Conservation (phyloP, 1,284 basidiomycete genomes). For the Puccinia triticina region DNA sequence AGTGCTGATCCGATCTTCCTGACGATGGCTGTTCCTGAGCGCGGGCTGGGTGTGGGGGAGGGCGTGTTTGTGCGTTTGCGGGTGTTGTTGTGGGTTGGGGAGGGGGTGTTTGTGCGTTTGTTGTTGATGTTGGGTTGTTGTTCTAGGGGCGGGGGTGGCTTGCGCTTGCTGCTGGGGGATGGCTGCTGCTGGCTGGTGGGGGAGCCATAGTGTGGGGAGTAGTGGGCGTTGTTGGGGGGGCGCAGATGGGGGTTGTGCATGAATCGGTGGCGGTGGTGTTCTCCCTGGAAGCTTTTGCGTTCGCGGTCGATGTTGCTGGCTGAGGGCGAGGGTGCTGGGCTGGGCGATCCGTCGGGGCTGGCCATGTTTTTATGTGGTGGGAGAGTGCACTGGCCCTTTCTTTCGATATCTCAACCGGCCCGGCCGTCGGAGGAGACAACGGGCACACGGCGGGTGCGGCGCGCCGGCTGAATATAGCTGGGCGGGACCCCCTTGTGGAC, state of each 20-base stretch:
- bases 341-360: not conserved
- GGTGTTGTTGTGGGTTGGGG: not conserved
- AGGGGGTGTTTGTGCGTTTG: not conserved
- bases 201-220: slow-evolving; percentile 43
- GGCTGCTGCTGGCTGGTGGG: not conserved
- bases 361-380: too few relatives aligned
- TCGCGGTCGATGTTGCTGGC: not conserved
- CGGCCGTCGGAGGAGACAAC: too few relatives aligned
- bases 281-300: slow-evolving; percentile 40
- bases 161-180: slow-evolving; percentile 17
- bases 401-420: too few relatives aligned
- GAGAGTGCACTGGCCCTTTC: too few relatives aligned
- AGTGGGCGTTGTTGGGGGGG: slow-evolving; percentile 43
- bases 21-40: slow-evolving; percentile 5
- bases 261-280: slow-evolving; percentile 48
- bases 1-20: slow-evolving; percentile 39
- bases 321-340: not conserved
- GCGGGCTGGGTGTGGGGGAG: slow-evolving; percentile 17
- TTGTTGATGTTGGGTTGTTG: not conserved
- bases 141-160: slow-evolving; percentile 9
- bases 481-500: too few relatives aligned
- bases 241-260: slow-evolving; percentile 39
- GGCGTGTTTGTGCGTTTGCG: not conserved
- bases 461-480: too few relatives aligned
- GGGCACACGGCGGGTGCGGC: too few relatives aligned